Evolutionary conservation across 805 yeast genomes (phyloP), one percentile per base, ranked within the genome.

Genomic region (Pichia occidentalis): DNA sequence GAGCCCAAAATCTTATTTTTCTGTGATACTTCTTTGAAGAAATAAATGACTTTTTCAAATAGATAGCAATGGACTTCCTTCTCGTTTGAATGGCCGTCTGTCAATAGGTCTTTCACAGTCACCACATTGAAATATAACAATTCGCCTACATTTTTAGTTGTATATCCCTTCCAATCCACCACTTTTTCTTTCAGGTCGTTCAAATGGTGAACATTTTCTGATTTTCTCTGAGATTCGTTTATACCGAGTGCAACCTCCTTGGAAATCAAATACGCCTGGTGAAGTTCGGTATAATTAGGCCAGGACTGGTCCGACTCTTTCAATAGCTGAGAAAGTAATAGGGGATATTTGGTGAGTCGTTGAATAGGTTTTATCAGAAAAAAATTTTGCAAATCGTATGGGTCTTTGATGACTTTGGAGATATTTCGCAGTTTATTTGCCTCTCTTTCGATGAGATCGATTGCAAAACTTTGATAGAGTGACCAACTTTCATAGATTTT

Each of bases 401-500:
- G 82, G 20, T 92, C 90, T 47, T 80, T 90, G 43, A 88, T 76
- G 27, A 87, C 61, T 16, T 64, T 55, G 4, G 81, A 68, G 16
- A 77, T 68, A 43, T 70, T 70, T 32, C 56, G 62, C 37, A 86
- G 68, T 48, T 74, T 75, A 5, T 68, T 54, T 5, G 76, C 71
- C 47, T 84, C 86, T 47, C 70, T 72, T 31, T 69, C 67, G 26
- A 92, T 83, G 39, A 86, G 71, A 39, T 85, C 95, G 29, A 85
- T 73, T 1, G 97, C 96, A 3, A 85, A 77, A 48, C 77, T 76
- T 60, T 86, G 97, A 42, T 90, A 90, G 38, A 87, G 70, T 19
- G 97, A 85, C 90, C 95, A 92, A 7, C 95, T 87, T 58, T 87
- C 95, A 60, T 92, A 92, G 8, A 85, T 76, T 46, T 77, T 80